These are phyloP conservation scores for Seminavis robusta DNA, from an alignment of 108 stramenopile species.

Conservation along the genomic window DNA sequence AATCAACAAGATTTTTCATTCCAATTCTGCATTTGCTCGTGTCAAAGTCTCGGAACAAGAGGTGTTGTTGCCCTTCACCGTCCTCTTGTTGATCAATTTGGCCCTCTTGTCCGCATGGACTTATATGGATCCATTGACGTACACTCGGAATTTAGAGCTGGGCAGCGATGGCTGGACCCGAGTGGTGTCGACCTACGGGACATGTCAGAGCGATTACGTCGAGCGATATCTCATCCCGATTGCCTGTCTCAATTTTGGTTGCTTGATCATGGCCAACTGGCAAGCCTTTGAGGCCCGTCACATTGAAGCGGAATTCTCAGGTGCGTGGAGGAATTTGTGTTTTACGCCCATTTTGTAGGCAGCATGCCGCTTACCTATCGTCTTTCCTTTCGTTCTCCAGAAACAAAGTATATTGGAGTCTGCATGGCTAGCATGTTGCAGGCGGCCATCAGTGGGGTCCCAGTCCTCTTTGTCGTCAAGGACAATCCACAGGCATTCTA, in stretches of 20 bases:
- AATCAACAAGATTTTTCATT: conserved; percentile 34
- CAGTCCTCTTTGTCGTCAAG: conserved; percentile 19
- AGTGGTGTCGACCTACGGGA: conserved; percentile 17
- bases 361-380: too few relatives aligned
- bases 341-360: too few relatives aligned
- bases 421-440: conserved; percentile 23
- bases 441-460: conserved; percentile 24
- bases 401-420: conserved; percentile 31
- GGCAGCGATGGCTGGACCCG: conserved; percentile 35
- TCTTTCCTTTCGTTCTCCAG: too few relatives aligned
- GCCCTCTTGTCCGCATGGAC: conserved; percentile 43
- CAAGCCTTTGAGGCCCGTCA: conserved; percentile 29
- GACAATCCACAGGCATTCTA: conserved; percentile 25
- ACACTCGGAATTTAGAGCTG: conserved; percentile 7
- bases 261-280: conserved; percentile 19
- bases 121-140: conserved; percentile 33
- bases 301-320: conserved; percentile 25
- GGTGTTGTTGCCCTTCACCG: conserved; percentile 44
- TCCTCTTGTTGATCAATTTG: conserved; percentile 18
- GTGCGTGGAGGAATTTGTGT: too few relatives aligned
- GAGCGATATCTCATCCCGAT: conserved; percentile 14
- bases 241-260: too few relatives aligned
- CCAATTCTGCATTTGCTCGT: conserved; percentile 15
- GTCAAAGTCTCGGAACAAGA: conserved; percentile 41
- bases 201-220: conserved; percentile 15